These are phyloP conservation scores for Yamadazyma takamatsuzukensis DNA, from an alignment of 805 yeast genomes.

Conservation along the genomic window DNA sequence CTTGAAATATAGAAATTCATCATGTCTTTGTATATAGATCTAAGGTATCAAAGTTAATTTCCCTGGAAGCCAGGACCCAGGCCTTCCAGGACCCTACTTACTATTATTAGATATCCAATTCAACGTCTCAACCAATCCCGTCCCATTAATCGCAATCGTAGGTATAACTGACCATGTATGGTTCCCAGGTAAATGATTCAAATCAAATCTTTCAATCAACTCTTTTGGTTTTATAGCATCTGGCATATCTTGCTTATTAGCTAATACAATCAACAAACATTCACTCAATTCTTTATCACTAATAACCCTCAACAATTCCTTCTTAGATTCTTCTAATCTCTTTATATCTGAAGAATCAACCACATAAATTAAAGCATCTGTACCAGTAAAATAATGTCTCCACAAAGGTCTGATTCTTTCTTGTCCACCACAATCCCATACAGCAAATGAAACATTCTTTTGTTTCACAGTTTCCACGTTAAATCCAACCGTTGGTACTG, in stretches of 20 bases:
- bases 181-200: slow-evolving; percentile 52
- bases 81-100: too few relatives aligned
- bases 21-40: too few relatives aligned
- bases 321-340: slow-evolving; percentile 73
- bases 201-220: slow-evolving; percentile 66
- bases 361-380: slow-evolving; percentile 87
- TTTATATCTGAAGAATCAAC: slow-evolving; percentile 75
- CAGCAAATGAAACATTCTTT: slow-evolving; percentile 78
- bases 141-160: slow-evolving; percentile 84
- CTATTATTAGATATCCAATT: slow-evolving; percentile 77
- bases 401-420: slow-evolving; percentile 87
- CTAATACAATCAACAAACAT: slow-evolving; percentile 77
- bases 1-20: too few relatives aligned
- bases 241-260: slow-evolving; percentile 81
- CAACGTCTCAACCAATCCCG: slow-evolving; percentile 83
- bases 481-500: slow-evolving; percentile 93
- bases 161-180: slow-evolving; percentile 92
- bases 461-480: slow-evolving; percentile 85
- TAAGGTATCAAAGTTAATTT: too few relatives aligned
- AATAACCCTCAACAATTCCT: slow-evolving; percentile 72
- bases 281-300: slow-evolving; percentile 80
- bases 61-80: too few relatives aligned
- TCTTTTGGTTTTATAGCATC: slow-evolving; percentile 76
- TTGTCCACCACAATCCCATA: slow-evolving; percentile 97
- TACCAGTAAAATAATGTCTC: slow-evolving; percentile 94